These are phyloP conservation scores for Thymus mandschuricus DNA, from an alignment of 257 asterid species.

Conservation along the genomic window DNA sequence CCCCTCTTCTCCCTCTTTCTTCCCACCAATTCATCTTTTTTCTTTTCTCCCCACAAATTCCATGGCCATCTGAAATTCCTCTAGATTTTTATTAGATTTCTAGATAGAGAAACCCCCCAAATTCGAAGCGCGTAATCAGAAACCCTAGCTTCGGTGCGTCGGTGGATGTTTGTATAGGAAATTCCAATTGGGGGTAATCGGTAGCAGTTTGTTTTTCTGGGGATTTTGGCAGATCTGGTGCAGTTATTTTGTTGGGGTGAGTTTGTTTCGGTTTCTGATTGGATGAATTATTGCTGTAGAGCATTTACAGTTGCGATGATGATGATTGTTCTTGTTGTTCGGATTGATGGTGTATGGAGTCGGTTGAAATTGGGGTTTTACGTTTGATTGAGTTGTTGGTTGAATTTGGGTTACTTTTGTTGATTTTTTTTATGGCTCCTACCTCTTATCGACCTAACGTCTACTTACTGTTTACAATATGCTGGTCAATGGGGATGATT, in stretches of 20 bases:
- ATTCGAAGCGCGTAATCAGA: slow-evolving; percentile 18
- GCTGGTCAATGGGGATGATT: slow-evolving; percentile 30
- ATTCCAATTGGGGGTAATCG: slow-evolving; percentile 30
- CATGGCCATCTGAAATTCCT: slow-evolving; percentile 37
- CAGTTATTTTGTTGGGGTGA: slow-evolving; percentile 26
- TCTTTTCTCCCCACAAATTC: slow-evolving; percentile 17
- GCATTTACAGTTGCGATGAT: background rate
- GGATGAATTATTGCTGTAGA: slow-evolving; percentile 21
- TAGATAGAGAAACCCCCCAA: background rate
- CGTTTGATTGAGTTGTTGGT: slow-evolving; percentile 21
- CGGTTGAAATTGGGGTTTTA: slow-evolving; percentile 31
- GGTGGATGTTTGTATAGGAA: slow-evolving; percentile 3
- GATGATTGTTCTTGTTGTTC: background rate
- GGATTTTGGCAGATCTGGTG: slow-evolving; percentile 52
- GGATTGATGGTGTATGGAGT: slow-evolving; percentile 18
- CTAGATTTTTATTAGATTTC: background rate
- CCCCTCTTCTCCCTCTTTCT: slow-evolving; percentile 41
- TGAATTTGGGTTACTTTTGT: slow-evolving; percentile 1
- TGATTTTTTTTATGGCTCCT: no score
- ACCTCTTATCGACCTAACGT: background rate
- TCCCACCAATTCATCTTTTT: slow-evolving; percentile 32
- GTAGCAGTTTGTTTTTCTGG: slow-evolving; percentile 17
- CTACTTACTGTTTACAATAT: background rate
- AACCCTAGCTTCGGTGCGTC: slow-evolving; percentile 34
- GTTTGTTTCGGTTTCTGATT: slow-evolving; percentile 21